Evolutionary conservation across 1,139 yeast species (phyloP).

Genomic region (Hemisphaericaspora xylofermentans): DNA sequence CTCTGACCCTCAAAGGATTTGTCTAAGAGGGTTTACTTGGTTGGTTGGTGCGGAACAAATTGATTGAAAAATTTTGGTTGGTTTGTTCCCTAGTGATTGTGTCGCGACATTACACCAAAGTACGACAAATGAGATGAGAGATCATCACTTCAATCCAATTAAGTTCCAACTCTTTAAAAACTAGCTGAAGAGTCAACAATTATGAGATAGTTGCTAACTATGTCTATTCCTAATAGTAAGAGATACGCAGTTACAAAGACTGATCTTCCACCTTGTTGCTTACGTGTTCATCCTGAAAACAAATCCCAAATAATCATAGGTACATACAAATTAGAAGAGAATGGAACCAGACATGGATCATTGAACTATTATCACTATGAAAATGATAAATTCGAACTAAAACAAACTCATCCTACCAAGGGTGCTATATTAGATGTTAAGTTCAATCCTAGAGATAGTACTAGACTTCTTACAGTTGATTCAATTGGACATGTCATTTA

Average conservation of each 20-base stretch:
- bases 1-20: neutral
- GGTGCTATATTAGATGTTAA: slow-evolving; percentile 81
- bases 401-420: slow-evolving; percentile 15
- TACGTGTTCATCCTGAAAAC: slow-evolving; percentile 57
- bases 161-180: too few species aligned
- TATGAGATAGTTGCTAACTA: too few species aligned
- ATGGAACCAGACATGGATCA: slow-evolving; percentile 67
- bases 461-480: slow-evolving; percentile 62
- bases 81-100: too few species aligned
- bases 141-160: too few species aligned
- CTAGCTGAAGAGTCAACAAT: too few species aligned
- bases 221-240: slow-evolving; percentile 14
- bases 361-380: slow-evolving; percentile 56
- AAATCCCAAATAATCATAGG: slow-evolving; percentile 59
- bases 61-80: too few species aligned
- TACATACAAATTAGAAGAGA: slow-evolving; percentile 69
- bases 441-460: slow-evolving; percentile 52
- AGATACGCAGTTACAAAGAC: slow-evolving; percentile 36
- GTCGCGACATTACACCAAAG: too few species aligned
- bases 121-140: too few species aligned
- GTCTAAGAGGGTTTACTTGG: too few species aligned
- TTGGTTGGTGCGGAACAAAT: too few species aligned
- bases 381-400: slow-evolving; percentile 10
- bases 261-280: slow-evolving; percentile 78
- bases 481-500: slow-evolving; percentile 72